A percentile compares a stretch with the other conserved stretches of the same genome.
Conservation (phyloP, 805 yeast species). For the Barnettozyma botsteinii region DNA sequence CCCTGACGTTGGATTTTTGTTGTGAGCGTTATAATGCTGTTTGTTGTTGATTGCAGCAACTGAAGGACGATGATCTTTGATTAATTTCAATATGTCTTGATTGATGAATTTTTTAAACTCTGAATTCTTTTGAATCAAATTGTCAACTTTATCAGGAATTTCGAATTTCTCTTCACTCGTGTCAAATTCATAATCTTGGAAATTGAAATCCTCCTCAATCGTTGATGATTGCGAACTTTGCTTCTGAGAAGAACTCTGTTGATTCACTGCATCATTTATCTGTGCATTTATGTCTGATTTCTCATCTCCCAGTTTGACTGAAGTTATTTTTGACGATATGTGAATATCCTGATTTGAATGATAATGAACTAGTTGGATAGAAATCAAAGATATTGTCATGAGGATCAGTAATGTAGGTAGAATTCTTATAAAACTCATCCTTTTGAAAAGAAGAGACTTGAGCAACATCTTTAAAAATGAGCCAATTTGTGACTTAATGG, state of each 20-base stretch:
- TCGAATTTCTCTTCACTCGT: background rate
- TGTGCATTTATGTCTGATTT: background rate
- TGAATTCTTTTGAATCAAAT: conserved; percentile 8
- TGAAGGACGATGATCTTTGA: conserved; percentile 16
- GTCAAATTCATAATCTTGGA: background rate
- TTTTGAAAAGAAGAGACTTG: background rate
- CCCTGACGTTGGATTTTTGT: conserved; percentile 11
- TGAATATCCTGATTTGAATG: background rate
- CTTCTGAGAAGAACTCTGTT: background rate
- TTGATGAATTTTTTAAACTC: conserved; percentile 18
- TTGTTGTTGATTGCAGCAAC: conserved; percentile 18
- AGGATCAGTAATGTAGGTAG: background rate
- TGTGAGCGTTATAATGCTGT: conserved; percentile 20
- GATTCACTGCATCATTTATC: background rate
- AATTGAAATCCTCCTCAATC: background rate
- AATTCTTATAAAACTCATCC: background rate
- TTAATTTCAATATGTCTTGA: conserved; percentile 11
- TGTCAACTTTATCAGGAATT: conserved; percentile 8
- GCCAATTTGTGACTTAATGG: too few relatives aligned
- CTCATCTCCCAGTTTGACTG: background rate
- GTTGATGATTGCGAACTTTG: background rate
- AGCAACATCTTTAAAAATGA: too few relatives aligned
- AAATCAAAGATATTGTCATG: background rate
- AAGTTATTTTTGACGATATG: background rate
- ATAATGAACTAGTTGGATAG: background rate